phyloP scores from a whole-genome alignment of 2,329 filamentous ascomycete species.

The Shiraia sp. region DNA sequence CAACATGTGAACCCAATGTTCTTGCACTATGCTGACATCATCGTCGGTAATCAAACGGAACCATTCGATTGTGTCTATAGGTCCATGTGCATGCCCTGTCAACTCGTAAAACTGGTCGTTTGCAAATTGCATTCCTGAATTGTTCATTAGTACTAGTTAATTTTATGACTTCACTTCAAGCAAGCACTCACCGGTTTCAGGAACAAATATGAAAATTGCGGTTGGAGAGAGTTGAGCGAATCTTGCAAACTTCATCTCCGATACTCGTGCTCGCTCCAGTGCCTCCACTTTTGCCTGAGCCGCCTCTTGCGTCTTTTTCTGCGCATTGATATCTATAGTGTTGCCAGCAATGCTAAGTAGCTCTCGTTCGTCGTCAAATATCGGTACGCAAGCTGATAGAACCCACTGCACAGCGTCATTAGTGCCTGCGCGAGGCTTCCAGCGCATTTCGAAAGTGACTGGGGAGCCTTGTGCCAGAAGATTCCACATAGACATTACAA shows the following conservation, averaged over 20 bases:
- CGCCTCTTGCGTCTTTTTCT: slow-evolving; percentile 32
- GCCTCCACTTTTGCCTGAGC: slow-evolving; percentile 28
- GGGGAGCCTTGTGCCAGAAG: slow-evolving; percentile 26
- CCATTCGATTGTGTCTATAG: slow-evolving; percentile 22
- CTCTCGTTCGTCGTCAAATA: slow-evolving; percentile 29
- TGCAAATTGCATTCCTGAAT: slow-evolving; percentile 31
- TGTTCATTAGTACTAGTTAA: no score
- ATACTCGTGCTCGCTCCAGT: slow-evolving; percentile 26
- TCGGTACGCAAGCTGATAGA: slow-evolving; percentile 33
- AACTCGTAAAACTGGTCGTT: slow-evolving; percentile 37
- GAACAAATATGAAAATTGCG: slow-evolving; percentile 31
- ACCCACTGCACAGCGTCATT: slow-evolving; percentile 29
- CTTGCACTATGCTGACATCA: slow-evolving; percentile 19
- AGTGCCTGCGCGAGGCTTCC: slow-evolving; percentile 26
- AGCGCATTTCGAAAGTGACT: slow-evolving; percentile 42
- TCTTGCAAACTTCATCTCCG: slow-evolving; percentile 30
- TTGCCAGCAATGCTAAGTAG: slow-evolving; percentile 36
- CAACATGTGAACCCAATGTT: slow-evolving; percentile 20
- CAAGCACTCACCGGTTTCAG: slow-evolving; percentile 17
- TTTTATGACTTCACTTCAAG: no score
- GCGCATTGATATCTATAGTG: slow-evolving; percentile 37
- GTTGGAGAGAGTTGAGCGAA: slow-evolving; percentile 31
- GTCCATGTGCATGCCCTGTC: slow-evolving; percentile 17
- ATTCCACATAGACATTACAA: slow-evolving; percentile 39
- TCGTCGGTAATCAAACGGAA: slow-evolving; percentile 23